Evolutionary conservation across 768 basidiomycete species (phyloP).

Genomic region (Leccinum truebloodii): DNA sequence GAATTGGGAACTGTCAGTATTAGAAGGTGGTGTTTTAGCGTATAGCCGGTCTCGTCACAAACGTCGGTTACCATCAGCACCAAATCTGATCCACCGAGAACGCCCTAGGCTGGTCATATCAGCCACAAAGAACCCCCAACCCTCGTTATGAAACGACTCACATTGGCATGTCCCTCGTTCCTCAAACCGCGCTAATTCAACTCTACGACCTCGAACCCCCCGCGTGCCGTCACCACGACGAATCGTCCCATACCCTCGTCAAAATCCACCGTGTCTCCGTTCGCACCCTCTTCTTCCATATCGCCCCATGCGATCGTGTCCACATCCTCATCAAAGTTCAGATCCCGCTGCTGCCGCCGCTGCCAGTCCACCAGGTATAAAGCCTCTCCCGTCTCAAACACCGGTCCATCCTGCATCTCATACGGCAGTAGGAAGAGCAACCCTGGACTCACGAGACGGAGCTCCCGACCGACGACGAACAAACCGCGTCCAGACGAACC

Average conservation of each 20-base stretch:
- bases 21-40: background rate
- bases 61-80: background rate
- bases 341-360: background rate
- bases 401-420: conserved; percentile 32
- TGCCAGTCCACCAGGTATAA: conserved; percentile 19
- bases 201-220: conserved; percentile 31
- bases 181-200: conserved; percentile 10
- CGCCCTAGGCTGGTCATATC: background rate
- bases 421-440: conserved; percentile 28
- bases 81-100: background rate
- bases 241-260: conserved; percentile 35
- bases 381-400: conserved; percentile 26
- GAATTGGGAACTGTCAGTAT: background rate
- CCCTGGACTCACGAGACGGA: conserved; percentile 26
- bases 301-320: background rate
- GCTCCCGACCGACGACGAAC: conserved; percentile 25
- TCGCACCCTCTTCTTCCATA: background rate
- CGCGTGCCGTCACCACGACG: conserved; percentile 26
- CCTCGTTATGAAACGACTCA: background rate
- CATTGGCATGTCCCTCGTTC: background rate
- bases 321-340: background rate
- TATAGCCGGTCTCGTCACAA: background rate
- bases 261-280: conserved; percentile 29
- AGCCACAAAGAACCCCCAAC: background rate
- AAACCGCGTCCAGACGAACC: conserved; percentile 33